Evolutionary conservation across 2,329 filamentous ascomycete genomes (phyloP).

Genomic region (Sporothrix dimorphospora): DNA sequence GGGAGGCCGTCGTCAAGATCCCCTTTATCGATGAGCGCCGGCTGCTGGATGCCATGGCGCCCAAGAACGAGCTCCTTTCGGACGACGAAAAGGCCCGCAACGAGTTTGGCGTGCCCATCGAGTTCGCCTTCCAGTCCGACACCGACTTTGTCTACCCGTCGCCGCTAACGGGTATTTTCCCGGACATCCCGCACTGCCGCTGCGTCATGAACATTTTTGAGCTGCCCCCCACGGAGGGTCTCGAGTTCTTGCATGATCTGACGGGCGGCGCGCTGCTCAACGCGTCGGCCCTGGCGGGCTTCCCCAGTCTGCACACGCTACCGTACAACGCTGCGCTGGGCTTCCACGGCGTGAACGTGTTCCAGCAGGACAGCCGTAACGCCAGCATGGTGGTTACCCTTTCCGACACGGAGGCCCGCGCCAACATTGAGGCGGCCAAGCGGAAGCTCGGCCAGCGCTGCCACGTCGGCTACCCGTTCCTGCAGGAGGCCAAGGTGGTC

Average conservation of each 20-base stretch:
- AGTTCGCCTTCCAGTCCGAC: slow-evolving; percentile 83
- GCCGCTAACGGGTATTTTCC: slow-evolving; percentile 86
- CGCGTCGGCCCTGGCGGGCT: slow-evolving; percentile 82
- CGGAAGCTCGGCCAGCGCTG: slow-evolving; percentile 81
- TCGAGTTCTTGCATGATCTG: slow-evolving; percentile 82
- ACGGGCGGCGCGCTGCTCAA: slow-evolving; percentile 84
- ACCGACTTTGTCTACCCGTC: slow-evolving; percentile 84
- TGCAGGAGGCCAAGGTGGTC: slow-evolving; percentile 89
- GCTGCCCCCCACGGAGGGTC: slow-evolving; percentile 84
- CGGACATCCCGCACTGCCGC: slow-evolving; percentile 81
- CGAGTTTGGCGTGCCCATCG: slow-evolving; percentile 86
- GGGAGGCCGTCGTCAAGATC: slow-evolving; percentile 99
- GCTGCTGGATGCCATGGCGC: slow-evolving; percentile 80
- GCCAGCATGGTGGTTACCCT: slow-evolving; percentile 94
- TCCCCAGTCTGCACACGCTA: slow-evolving; percentile 85
- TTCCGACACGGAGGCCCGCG: slow-evolving; percentile 70
- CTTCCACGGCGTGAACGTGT: slow-evolving; percentile 90
- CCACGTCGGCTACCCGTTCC: slow-evolving; percentile 90
- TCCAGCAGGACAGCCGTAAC: slow-evolving; percentile 93
- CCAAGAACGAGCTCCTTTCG: slow-evolving; percentile 77
- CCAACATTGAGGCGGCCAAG: slow-evolving; percentile 73
- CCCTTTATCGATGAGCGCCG: slow-evolving; percentile 96
- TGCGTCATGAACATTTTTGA: slow-evolving; percentile 98
- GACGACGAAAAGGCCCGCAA: slow-evolving; percentile 82
- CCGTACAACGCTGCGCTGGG: slow-evolving; percentile 80